These are phyloP conservation scores for Ascochyta pisi DNA, from an alignment of 2,329 filamentous ascomycete genomes.

Conservation along the genomic window DNA sequence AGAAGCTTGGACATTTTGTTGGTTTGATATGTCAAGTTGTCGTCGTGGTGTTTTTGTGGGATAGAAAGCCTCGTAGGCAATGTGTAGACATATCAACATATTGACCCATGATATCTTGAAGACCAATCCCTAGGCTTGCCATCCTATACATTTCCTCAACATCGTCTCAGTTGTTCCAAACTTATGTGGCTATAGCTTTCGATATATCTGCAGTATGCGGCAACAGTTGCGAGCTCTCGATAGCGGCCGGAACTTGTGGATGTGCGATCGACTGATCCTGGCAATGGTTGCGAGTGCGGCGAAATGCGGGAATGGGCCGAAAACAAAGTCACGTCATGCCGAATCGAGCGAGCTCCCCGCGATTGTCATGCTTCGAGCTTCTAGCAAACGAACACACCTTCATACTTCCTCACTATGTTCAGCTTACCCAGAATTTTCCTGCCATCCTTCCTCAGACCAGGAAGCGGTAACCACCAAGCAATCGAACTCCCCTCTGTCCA, in stretches of 20 bases:
- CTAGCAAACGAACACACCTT: slow-evolving; percentile 2
- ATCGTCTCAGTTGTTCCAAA: background rate
- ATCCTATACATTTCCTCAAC: background rate
- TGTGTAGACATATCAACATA: background rate
- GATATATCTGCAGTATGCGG: background rate
- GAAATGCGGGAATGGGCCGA: slow-evolving; percentile 7
- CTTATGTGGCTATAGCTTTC: too few species aligned
- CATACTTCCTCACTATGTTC: slow-evolving; percentile 28
- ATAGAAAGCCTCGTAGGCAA: slow-evolving; percentile 14
- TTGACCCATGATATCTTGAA: background rate
- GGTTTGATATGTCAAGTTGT: slow-evolving; percentile 19
- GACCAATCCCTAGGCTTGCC: background rate
- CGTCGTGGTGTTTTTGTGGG: slow-evolving; percentile 6
- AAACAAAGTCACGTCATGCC: slow-evolving; percentile 31
- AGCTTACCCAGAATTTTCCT: slow-evolving; percentile 30
- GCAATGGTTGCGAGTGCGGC: slow-evolving; percentile 25
- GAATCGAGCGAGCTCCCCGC: slow-evolving; percentile 32
- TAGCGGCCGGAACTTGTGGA: background rate
- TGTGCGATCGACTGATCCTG: slow-evolving; percentile 6
- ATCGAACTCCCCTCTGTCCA: slow-evolving; percentile 70
- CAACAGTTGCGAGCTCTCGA: slow-evolving; percentile 4
- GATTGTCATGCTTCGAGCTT: slow-evolving; percentile 17
- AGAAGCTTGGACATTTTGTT: slow-evolving; percentile 24
- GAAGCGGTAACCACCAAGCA: slow-evolving; percentile 29
- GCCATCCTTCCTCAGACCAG: slow-evolving; percentile 28